These are phyloP conservation scores for Neurospora discreta DNA, from an alignment of 495 filamentous ascomycete genomes.

Conservation along the genomic window DNA sequence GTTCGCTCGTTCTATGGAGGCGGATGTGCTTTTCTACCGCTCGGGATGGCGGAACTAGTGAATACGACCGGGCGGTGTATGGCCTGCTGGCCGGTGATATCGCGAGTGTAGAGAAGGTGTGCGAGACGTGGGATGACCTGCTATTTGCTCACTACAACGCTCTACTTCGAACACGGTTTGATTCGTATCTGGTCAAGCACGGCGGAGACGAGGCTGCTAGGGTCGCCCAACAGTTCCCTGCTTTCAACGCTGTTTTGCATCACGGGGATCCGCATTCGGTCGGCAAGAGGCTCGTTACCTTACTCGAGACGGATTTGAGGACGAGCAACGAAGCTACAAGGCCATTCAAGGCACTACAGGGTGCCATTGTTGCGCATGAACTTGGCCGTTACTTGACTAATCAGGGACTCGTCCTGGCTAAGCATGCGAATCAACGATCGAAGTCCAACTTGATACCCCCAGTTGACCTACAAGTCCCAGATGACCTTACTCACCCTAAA, in stretches of 20 bases:
- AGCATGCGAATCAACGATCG: slow-evolving; percentile 37
- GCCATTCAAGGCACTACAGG: slow-evolving; percentile 55
- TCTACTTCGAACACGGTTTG: slow-evolving; percentile 59
- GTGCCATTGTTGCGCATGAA: slow-evolving; percentile 48
- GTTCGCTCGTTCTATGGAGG: slow-evolving; percentile 58
- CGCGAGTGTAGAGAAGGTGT: slow-evolving; percentile 61
- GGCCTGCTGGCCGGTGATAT: slow-evolving; percentile 77
- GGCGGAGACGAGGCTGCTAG: slow-evolving; percentile 29
- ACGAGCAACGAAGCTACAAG: slow-evolving; percentile 38
- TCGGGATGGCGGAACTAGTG: slow-evolving; percentile 50
- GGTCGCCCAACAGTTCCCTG: slow-evolving; percentile 32
- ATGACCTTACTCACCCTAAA: slow-evolving; percentile 24
- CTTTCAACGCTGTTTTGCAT: slow-evolving; percentile 40
- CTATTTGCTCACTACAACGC: slow-evolving; percentile 87
- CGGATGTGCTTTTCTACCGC: slow-evolving; percentile 72
- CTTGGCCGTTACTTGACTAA: slow-evolving; percentile 45
- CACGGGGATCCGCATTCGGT: slow-evolving; percentile 40
- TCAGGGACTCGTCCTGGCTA: slow-evolving; percentile 45
- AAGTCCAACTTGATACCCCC: slow-evolving; percentile 41
- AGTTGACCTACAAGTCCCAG: slow-evolving; percentile 12
- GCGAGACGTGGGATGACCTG: slow-evolving; percentile 75
- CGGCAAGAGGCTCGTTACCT: slow-evolving; percentile 38
- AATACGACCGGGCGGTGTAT: slow-evolving; percentile 83
- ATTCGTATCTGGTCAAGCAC: slow-evolving; percentile 42
- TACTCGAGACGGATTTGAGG: slow-evolving; percentile 35